Base-by-base conservation (phyloP, 345 rosid species). In the Laguncularia racemosa region DNA sequence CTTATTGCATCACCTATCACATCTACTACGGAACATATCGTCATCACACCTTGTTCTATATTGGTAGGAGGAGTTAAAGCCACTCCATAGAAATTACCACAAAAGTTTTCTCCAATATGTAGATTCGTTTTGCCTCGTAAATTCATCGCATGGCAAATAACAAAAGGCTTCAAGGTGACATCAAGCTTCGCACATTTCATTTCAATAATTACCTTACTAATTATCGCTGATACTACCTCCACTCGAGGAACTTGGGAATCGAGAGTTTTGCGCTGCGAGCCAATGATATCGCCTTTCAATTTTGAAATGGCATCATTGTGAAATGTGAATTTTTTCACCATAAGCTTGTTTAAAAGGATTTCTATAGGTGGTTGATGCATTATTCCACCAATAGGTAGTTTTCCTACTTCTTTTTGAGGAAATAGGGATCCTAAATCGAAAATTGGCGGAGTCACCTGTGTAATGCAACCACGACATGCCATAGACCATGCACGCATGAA, bases 401-500 rank as follows among this genome's bases (percentile, higher is more conserved):
- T 0, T 10, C 3, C 2, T 0, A 11, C 63, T 53, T 26, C 67
- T 0, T 51, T 26, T 23, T 23, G 28, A 1, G 72, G 73, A 50
- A 67, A 59, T 19, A 67, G 1, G 21, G 63, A 33, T 1, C 43
- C 52, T 16, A 61, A 26, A 14, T 58, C 63, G 12, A 64, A 73
- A 51, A 52, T 52, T 0, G 66, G 72, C 14, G n/a, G 26, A 50
- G 12, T 20, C 17, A 28, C 6, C 20, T 46, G 60, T 4, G 16
- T 28, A 8, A 46, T 9, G 43, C 23, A 9, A 17, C 69, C 62
- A 16, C 59, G 59, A 46, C 62, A 64, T 16, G 51, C 50, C 16
- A 15, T 38, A 28, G 72, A 68, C 77, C 80, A 72, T 13, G 46
- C 68, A 15, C 50, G 55, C 16, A 65, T 2, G 53, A 71, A 62